These are phyloP conservation scores for Acer yangbiense DNA, from an alignment of 345 rosid genomes.

Conservation along the genomic window DNA sequence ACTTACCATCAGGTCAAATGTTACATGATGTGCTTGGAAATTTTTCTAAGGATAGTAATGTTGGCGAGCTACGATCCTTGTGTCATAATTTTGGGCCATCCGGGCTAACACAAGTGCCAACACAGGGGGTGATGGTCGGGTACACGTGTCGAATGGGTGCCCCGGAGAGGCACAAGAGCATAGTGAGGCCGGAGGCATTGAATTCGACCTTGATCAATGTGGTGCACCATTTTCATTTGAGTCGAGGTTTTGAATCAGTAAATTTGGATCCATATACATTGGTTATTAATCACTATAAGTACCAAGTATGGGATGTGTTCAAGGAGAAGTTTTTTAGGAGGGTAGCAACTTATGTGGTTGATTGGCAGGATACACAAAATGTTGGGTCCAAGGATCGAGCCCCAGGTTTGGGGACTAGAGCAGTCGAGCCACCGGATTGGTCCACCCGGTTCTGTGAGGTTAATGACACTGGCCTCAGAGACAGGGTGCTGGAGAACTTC, in stretches of 20 bases:
- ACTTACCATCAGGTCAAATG: constrained; percentile 44
- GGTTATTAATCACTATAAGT: constrained; percentile 84
- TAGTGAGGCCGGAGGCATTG: constrained; percentile 72
- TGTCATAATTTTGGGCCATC: constrained; percentile 87
- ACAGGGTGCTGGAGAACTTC: constrained; percentile 47
- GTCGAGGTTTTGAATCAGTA: constrained; percentile 41
- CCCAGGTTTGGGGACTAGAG: constrained; percentile 80
- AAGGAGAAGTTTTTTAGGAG: constrained; percentile 84
- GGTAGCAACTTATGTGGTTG: constrained; percentile 88
- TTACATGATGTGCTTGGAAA: constrained; percentile 41
- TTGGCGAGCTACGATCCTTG: constrained; percentile 58
- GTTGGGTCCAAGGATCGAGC: constrained; percentile 84
- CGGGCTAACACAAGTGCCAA: constrained; percentile 44
- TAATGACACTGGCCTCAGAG: constrained; percentile 64
- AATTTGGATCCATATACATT: constrained; percentile 49
- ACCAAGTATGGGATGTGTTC: constrained; percentile 91
- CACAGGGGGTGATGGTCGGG: constrained; percentile 57
- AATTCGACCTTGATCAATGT: constrained; percentile 71
- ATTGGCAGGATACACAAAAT: constrained; percentile 77
- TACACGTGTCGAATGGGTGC: constrained; percentile 63
- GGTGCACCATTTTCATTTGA: constrained; percentile 83
- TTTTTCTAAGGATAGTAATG: constrained; percentile 17
- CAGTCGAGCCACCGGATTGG: constrained; percentile 85
- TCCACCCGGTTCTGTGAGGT: constrained; percentile 74
- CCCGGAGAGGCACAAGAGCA: constrained; percentile 92